These are phyloP conservation scores for Tuber calosporum DNA, from an alignment of 495 filamentous ascomycete species.

Conservation along the genomic window DNA sequence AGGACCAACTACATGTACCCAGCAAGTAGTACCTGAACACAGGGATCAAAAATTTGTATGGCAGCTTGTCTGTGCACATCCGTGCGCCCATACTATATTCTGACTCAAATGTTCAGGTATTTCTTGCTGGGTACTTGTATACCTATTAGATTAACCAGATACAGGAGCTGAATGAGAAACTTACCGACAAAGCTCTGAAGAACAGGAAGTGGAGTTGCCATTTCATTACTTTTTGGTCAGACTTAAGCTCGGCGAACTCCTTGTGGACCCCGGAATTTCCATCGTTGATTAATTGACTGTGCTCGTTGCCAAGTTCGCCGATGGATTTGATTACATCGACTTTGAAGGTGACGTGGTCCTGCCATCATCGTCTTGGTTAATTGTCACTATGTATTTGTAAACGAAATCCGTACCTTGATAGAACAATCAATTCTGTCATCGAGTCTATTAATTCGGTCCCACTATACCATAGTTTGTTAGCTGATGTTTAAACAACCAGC, in stretches of 20 bases:
- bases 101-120: no score
- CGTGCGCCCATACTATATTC: no score
- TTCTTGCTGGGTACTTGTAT: no score
- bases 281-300: background rate
- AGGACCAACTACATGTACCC: background rate
- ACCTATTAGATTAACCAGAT: no score
- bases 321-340: background rate
- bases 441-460: no score
- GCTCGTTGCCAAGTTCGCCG: background rate
- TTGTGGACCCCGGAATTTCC: background rate
- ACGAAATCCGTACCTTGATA: no score
- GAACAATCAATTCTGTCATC: no score
- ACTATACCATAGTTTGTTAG: no score
- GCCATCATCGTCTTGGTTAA: background rate
- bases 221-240: background rate
- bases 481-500: no score
- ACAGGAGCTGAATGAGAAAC: background rate
- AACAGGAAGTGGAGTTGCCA: background rate
- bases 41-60: no score
- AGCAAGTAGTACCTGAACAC: no score
- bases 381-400: background rate
- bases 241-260: background rate
- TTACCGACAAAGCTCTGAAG: background rate
- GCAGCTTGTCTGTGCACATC: no score
- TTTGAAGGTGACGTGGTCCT: background rate